Conservation (phyloP, 177 flowering plant genomes). For the Vitis hybrid region DNA sequence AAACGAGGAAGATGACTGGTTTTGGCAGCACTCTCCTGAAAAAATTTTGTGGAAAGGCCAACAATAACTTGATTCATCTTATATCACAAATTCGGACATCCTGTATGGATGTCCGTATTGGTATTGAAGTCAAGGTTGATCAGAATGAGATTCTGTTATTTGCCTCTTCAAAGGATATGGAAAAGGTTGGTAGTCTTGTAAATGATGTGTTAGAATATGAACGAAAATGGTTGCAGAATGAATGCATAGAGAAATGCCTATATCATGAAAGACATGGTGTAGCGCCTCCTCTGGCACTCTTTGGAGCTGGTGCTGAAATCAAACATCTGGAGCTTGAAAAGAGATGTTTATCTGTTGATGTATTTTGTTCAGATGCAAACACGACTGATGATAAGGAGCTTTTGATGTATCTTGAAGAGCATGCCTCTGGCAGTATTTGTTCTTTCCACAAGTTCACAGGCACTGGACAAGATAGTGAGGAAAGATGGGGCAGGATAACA, state of each 20-base stretch:
- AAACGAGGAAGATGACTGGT: slow-evolving; percentile 47
- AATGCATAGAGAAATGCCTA: slow-evolving; percentile 78
- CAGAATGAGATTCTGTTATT: slow-evolving; percentile 53
- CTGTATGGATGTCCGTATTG: slow-evolving; percentile 57
- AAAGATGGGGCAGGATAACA: slow-evolving; percentile 75
- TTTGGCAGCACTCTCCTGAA: slow-evolving; percentile 58
- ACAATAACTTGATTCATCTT: slow-evolving; percentile 41
- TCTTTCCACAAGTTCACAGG: slow-evolving; percentile 44
- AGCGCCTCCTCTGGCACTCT: slow-evolving; percentile 66
- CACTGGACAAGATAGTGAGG: slow-evolving; percentile 44
- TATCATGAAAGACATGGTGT: slow-evolving; percentile 53
- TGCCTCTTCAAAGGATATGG: slow-evolving; percentile 51
- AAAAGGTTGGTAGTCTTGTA: slow-evolving; percentile 44
- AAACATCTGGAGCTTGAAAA: slow-evolving; percentile 82
- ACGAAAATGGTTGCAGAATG: slow-evolving; percentile 58
- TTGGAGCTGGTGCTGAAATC: slow-evolving; percentile 93
- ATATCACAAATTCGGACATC: slow-evolving; percentile 43
- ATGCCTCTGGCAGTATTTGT: slow-evolving; percentile 51
- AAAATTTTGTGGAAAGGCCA: slow-evolving; percentile 80
- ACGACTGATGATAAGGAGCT: slow-evolving; percentile 71
- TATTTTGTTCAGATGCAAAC: slow-evolving; percentile 36
- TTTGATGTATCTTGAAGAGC: slow-evolving; percentile 56
- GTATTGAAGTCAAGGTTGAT: slow-evolving; percentile 60
- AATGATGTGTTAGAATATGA: slow-evolving; percentile 57
- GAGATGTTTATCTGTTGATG: slow-evolving; percentile 65